A percentile compares a stretch with the other conserved stretches of the same genome.
Evolutionary conservation across 495 filamentous ascomycete genomes (phyloP).

Genomic region (Podospora didyma): DNA sequence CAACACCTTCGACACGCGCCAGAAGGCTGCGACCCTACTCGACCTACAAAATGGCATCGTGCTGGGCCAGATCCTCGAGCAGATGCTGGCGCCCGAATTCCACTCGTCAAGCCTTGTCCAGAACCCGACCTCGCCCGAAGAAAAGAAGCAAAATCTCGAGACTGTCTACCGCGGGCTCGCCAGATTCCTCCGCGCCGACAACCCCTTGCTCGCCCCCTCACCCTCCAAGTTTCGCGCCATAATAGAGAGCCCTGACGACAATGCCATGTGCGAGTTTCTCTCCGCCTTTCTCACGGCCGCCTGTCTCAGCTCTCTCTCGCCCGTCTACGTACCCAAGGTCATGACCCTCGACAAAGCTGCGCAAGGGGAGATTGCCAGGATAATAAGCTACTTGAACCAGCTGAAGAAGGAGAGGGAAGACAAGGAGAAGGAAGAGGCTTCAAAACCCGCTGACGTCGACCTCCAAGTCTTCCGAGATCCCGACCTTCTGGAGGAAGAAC

Average conservation of each 20-base stretch:
- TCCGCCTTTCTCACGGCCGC: conserved; percentile 61
- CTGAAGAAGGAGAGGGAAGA: conserved; percentile 25
- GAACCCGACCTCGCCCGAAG: conserved; percentile 51
- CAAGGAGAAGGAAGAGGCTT: conserved; percentile 15
- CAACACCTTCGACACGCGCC: conserved; percentile 30
- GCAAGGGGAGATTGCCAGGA: conserved; percentile 32
- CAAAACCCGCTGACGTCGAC: conserved; percentile 8
- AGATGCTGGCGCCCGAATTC: conserved; percentile 54
- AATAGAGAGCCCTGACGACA: conserved; percentile 32
- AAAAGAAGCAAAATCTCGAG: conserved; percentile 60
- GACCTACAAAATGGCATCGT: conserved; percentile 74
- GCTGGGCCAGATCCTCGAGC: conserved; percentile 64
- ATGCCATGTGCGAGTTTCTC: conserved; percentile 52
- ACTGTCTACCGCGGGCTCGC: conserved; percentile 62
- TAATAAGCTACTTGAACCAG: conserved; percentile 28
- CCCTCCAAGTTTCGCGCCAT: conserved; percentile 36
- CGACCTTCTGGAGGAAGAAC: conserved; percentile 31
- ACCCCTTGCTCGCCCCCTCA: conserved; percentile 27
- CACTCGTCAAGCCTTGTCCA: conserved; percentile 66
- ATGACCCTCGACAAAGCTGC: conserved; percentile 27
- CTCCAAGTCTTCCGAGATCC: conserved; percentile 23
- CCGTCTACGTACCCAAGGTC: conserved; percentile 49
- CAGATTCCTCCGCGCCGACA: conserved; percentile 54
- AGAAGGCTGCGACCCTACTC: conserved; percentile 34
- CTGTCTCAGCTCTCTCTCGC: conserved; percentile 52